phyloP scores from a whole-genome alignment of 805 yeast genomes.

The Saccharomycopsis selenospora region DNA sequence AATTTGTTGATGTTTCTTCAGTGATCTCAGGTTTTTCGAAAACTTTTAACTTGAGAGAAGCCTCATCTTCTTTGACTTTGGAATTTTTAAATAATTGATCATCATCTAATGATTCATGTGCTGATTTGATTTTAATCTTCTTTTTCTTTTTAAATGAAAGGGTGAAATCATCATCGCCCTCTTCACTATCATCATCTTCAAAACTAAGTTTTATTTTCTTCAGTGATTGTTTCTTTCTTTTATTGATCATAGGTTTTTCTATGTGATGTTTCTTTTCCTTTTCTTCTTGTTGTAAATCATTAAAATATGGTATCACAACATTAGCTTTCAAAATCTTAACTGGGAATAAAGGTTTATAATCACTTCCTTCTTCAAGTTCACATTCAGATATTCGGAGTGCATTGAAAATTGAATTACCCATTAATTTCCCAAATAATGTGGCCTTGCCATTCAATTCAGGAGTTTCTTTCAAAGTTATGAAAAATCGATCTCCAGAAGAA shows the following conservation, averaged over 20 bases:
- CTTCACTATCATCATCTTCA: slow-evolving; percentile 17
- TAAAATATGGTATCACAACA: slow-evolving; percentile 44
- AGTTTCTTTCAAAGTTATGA: slow-evolving; percentile 42
- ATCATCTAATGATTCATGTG: slow-evolving; percentile 33
- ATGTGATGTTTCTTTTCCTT: slow-evolving; percentile 10
- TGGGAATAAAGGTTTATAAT: slow-evolving; percentile 45
- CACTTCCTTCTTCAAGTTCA: slow-evolving; percentile 36
- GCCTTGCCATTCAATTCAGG: slow-evolving; percentile 37
- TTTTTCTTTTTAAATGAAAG: slow-evolving; percentile 12
- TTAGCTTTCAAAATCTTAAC: slow-evolving; percentile 35
- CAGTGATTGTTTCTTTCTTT: slow-evolving; percentile 22
- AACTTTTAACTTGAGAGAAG: too few relatives aligned
- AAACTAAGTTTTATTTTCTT: slow-evolving; percentile 17
- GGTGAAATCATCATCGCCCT: slow-evolving; percentile 14
- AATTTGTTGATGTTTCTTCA: not conserved
- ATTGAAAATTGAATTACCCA: slow-evolving; percentile 48
- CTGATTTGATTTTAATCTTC: slow-evolving; percentile 34
- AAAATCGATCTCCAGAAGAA: slow-evolving; percentile 32
- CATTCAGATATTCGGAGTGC: slow-evolving; percentile 43
- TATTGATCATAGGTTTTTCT: slow-evolving; percentile 11
- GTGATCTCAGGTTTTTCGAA: too few relatives aligned
- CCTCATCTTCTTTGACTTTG: too few relatives aligned
- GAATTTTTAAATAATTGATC: slow-evolving; percentile 22
- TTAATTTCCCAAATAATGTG: slow-evolving; percentile 51
- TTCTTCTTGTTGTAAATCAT: slow-evolving; percentile 29